Evolutionary conservation across 768 basidiomycete species (phyloP), one percentile per base, ranked within the genome.

Genomic region (Lactarius indigo): DNA sequence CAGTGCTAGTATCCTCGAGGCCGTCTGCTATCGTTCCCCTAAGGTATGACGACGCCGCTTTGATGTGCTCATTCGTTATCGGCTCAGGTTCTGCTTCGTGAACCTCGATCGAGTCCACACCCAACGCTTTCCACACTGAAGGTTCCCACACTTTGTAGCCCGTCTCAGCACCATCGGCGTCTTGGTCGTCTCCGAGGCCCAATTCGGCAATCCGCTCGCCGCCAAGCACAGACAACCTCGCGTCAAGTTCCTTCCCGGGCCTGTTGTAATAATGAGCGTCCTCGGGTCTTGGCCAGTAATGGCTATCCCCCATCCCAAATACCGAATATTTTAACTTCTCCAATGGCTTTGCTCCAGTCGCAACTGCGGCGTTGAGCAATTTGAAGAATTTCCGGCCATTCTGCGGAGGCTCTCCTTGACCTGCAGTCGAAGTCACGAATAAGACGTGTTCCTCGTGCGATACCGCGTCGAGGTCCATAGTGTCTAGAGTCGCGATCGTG

Each of bases 181-280:
- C 96, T 77, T 98, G 96, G 76, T 99, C 97, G 75, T 99, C 94
- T 39, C 94, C 97, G 13, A 98, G 83, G 2, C 96, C 95, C 17
- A 97, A 75, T 31, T 82, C 79, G 6, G 82, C 87, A 61, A 96
- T 80, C 57, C 91, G 87, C 73, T 90, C 80, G 18, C 86, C 94
- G 52, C 94, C 93, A 55, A 97, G 85, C 60, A 84, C 84, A 74
- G 88, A 87, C 20, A 98, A 81, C 20, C 88, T 87, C 28, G 82
- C 79, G 78, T 95, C 89, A 60, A 98, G 86, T 68, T 98, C 96
- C 78, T 94, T 96, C 20, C 88, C 85, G 0, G 96, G 88, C 78
- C 94, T 97, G 84, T 98, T 99, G 83, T 98, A 99, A 78, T 96
- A 98, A 72, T 94, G 91, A n/a, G 89, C 89, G 73, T 98, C 97